These are phyloP conservation scores for Fagopyrum tataricum DNA, from an alignment of 148 eudicot genomes.

Conservation along the genomic window DNA sequence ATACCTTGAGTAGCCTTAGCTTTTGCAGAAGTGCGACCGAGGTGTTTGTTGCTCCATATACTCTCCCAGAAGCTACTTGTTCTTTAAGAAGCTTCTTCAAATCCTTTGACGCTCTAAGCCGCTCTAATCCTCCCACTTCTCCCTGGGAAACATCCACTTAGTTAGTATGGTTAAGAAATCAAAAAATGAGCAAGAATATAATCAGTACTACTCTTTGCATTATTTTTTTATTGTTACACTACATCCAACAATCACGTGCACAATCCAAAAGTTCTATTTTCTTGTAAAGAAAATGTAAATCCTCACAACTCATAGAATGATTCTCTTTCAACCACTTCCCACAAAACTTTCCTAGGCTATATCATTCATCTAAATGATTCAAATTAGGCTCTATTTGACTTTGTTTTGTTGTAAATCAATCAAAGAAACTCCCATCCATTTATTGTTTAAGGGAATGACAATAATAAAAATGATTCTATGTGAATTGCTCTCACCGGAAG, in stretches of 20 bases:
- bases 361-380: neutral
- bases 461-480: neutral
- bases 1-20: constrained; percentile 78
- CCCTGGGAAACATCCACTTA: constrained; percentile 37
- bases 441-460: neutral
- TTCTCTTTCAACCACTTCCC: constrained; percentile 5
- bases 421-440: neutral
- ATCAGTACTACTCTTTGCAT: neutral
- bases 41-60: constrained; percentile 60
- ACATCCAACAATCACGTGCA: neutral
- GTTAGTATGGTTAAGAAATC: neutral
- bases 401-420: neutral
- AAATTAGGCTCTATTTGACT: neutral
- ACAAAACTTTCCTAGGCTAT: neutral
- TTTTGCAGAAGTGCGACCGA: constrained; percentile 52
- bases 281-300: neutral
- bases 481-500: constrained; percentile 56
- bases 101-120: constrained; percentile 57
- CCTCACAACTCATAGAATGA: neutral
- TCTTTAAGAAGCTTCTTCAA: constrained; percentile 85
- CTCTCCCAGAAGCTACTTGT: constrained; percentile 60
- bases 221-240: neutral
- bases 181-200: neutral
- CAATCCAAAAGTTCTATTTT: neutral
- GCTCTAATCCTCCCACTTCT: constrained; percentile 42